phyloP scores from a whole-genome alignment of 371 early-diverging fungal genomes.

The Mucor indicus region DNA sequence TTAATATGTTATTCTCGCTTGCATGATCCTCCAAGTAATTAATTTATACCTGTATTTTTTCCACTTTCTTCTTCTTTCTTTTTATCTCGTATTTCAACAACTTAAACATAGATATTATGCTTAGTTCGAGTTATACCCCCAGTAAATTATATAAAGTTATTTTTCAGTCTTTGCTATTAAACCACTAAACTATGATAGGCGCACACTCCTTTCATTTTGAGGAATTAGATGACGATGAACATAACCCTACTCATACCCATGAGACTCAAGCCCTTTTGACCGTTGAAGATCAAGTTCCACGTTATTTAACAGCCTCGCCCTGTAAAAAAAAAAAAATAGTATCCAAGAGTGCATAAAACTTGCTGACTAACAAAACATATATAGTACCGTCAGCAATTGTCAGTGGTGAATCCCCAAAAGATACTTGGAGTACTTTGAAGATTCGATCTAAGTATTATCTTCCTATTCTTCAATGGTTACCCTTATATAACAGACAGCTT shows the following conservation, averaged over 20 bases:
- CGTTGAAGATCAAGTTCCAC: slow-evolving; percentile 20
- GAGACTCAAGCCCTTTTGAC: slow-evolving; percentile 17
- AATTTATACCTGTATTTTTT: too few relatives aligned
- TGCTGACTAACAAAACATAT: background rate
- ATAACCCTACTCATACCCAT: slow-evolving; percentile 12
- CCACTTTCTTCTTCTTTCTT: too few relatives aligned
- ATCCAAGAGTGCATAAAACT: background rate
- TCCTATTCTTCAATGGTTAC: slow-evolving; percentile 88
- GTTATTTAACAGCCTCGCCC: slow-evolving; percentile 28
- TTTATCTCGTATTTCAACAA: too few relatives aligned
- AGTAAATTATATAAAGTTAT: background rate
- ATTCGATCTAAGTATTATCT: slow-evolving; percentile 82
- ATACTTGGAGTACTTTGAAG: slow-evolving; percentile 37
- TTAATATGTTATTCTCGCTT: too few relatives aligned
- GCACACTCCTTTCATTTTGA: slow-evolving; percentile 12
- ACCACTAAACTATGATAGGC: slow-evolving; percentile 1
- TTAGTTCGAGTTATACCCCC: too few relatives aligned
- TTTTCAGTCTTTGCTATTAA: background rate
- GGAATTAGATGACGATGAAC: slow-evolving; percentile 19
- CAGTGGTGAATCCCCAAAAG: slow-evolving; percentile 26
- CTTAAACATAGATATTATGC: too few relatives aligned
- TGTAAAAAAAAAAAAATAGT: slow-evolving; percentile 2
- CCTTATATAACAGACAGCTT: slow-evolving; percentile 60
- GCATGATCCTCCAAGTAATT: too few relatives aligned
- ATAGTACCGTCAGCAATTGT: slow-evolving; percentile 37